Conservation (phyloP, 139 green algal species). For the Chlamydomonas applanata region DNA sequence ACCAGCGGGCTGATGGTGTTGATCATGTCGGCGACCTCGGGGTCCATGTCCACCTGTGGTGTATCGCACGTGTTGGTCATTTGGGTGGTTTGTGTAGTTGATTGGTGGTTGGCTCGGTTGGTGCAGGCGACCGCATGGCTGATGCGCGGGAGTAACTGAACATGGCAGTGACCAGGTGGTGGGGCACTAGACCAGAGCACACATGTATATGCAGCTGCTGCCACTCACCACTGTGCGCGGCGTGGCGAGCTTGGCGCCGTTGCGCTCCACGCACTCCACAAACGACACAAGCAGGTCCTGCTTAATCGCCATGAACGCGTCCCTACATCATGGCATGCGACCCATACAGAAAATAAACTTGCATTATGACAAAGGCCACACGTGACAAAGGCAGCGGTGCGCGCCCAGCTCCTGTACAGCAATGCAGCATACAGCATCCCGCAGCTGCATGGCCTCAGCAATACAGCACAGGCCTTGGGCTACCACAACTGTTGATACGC, state of each 20-base stretch:
- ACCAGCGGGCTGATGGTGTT: not conserved
- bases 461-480: too few species aligned
- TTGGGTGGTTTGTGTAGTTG: too few species aligned
- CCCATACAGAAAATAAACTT: constrained; percentile 62
- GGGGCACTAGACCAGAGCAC: not conserved
- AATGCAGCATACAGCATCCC: too few species aligned
- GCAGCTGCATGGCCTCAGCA: too few species aligned
- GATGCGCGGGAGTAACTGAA: not conserved
- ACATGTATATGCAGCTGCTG: not conserved
- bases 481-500: too few species aligned
- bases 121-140: not conserved
- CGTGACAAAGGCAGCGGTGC: too few species aligned
- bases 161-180: not conserved
- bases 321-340: constrained; percentile 39
- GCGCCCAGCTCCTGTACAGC: too few species aligned
- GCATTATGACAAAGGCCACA: too few species aligned
- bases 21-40: constrained; percentile 1
- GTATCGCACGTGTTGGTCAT: too few species aligned
- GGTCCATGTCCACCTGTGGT: constrained; percentile 14
- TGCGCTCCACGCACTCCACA: constrained; percentile 79
- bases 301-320: constrained; percentile 87
- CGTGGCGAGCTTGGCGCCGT: constrained; percentile 72
- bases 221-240: constrained; percentile 39
- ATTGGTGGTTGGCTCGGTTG: not conserved
- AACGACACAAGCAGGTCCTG: constrained; percentile 81